Evolutionary conservation across 1,139 yeast species (phyloP).

Genomic region (Magnusiomyces suaveolens): DNA sequence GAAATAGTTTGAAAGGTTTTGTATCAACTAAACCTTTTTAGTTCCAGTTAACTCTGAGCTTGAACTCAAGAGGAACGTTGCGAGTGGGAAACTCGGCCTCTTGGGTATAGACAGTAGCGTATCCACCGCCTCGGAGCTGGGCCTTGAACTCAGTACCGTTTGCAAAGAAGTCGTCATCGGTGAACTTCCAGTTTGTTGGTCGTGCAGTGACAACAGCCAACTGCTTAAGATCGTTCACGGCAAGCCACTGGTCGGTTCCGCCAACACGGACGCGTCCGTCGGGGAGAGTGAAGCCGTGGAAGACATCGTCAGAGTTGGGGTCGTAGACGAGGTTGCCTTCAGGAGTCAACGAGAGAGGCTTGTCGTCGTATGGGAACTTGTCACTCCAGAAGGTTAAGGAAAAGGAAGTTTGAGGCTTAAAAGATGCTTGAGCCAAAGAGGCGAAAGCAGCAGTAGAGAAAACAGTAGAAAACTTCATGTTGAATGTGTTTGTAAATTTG

Average conservation of each 20-base stretch:
- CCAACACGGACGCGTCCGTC: background rate
- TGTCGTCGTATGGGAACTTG: background rate
- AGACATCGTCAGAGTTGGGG: background rate
- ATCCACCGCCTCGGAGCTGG: no score
- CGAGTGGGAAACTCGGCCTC: no score
- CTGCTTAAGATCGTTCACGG: background rate
- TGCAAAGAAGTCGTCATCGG: background rate
- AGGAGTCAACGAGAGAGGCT: background rate
- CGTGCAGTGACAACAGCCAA: background rate
- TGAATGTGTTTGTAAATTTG: no score
- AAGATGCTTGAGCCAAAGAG: background rate
- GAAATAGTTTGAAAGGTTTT: no score
- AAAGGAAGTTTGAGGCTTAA: background rate
- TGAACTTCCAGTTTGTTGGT: background rate
- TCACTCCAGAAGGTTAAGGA: background rate
- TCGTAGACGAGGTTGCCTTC: background rate
- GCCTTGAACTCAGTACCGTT: no score
- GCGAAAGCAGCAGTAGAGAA: background rate
- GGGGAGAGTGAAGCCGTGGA: background rate
- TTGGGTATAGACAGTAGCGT: no score
- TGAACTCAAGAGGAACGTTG: no score
- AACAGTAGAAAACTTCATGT: no score
- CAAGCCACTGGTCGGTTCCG: background rate
- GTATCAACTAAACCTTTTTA: no score
- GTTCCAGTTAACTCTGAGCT: no score